A percentile compares a stretch with the other conserved stretches of the same genome.
phyloP scores from a whole-genome alignment of 805 yeast species.

The Myxozyma geophila region DNA sequence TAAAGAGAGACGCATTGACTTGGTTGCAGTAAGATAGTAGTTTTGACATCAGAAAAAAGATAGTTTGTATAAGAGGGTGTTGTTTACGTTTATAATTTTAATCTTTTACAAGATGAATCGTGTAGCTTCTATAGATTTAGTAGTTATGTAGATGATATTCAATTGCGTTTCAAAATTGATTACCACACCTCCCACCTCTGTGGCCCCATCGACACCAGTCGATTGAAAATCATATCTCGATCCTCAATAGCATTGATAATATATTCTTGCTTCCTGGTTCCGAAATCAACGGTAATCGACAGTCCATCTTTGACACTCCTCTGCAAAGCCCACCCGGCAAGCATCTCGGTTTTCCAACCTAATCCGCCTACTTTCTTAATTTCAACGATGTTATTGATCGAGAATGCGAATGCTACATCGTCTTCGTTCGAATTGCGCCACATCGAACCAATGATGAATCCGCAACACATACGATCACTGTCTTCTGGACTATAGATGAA shows the following conservation, averaged over 20 bases:
- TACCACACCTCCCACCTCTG: constrained; percentile 20
- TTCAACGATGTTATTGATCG: constrained; percentile 15
- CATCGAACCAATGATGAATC: constrained; percentile 10
- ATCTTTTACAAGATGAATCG: not conserved
- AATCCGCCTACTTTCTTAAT: constrained; percentile 21
- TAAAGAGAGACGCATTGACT: too few relatives aligned
- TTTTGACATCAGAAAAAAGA: not conserved
- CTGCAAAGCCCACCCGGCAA: constrained; percentile 28
- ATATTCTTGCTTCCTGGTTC: not conserved
- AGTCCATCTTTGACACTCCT: constrained; percentile 19
- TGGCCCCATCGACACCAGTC: constrained; percentile 14
- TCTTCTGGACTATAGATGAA: constrained; percentile 3
- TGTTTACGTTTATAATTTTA: too few relatives aligned
- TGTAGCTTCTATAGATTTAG: not conserved
- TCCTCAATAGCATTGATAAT: constrained; percentile 14
- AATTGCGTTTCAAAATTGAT: not conserved
- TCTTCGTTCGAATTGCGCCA: constrained; percentile 13
- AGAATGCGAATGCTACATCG: constrained; percentile 12
- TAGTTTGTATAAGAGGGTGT: not conserved
- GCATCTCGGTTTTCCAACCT: constrained; percentile 25
- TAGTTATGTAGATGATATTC: not conserved
- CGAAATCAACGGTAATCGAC: constrained; percentile 6
- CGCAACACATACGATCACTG: constrained; percentile 2
- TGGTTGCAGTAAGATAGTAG: too few relatives aligned
- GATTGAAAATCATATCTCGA: constrained; percentile 22